Conservation (phyloP, 129 eudicot species). For the Helianthus tuberosus region DNA sequence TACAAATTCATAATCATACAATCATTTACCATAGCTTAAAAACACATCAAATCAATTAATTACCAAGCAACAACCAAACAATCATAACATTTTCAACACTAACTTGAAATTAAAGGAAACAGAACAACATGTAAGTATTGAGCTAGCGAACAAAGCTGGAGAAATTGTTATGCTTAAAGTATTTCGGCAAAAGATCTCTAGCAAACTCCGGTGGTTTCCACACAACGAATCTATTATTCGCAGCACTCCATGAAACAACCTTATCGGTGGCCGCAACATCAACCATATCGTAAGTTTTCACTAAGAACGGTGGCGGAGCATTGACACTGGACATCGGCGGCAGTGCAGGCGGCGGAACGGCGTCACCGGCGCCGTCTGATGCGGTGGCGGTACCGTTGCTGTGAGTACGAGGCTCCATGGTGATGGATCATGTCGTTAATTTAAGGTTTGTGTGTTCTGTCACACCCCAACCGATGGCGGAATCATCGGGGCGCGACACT, state of each 20-base stretch:
- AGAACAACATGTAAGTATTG: conserved; percentile 69
- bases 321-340: conserved; percentile 55
- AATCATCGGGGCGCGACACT: too few relatives aligned
- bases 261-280: conserved; percentile 75
- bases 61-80: not conserved
- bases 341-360: conserved; percentile 41
- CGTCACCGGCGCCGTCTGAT: conserved; percentile 21
- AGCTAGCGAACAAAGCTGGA: conserved; percentile 91
- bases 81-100: not conserved
- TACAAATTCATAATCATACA: not conserved
- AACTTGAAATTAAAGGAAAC: not conserved
- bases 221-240: conserved; percentile 78
- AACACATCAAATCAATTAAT: conserved; percentile 20
- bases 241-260: conserved; percentile 83
- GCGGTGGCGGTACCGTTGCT: conserved; percentile 25
- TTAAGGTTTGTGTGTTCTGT: conserved; percentile 24
- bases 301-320: conserved; percentile 82
- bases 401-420: conserved; percentile 24
- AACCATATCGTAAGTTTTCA: conserved; percentile 88
- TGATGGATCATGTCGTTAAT: conserved; percentile 5
- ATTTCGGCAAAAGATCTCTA: conserved; percentile 69
- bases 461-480: too few relatives aligned
- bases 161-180: conserved; percentile 87
- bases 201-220: conserved; percentile 93
- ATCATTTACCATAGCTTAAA: too few relatives aligned